Base-by-base conservation (phyloP, 164 flowering plant genomes). In the Kalanchoe fedtschenkoi region DNA sequence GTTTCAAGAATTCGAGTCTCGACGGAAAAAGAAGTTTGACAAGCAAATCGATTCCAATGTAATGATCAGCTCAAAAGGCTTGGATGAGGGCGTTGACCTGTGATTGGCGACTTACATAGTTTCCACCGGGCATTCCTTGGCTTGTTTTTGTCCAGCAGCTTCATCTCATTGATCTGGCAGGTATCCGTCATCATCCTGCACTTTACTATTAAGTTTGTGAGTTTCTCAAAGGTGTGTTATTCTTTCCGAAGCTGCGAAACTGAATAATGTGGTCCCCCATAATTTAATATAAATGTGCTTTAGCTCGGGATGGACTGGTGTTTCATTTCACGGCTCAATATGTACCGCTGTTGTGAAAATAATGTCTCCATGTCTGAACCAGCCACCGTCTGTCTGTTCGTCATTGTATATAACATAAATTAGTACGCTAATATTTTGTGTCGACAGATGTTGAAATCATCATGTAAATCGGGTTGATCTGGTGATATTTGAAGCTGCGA, bases 11-110 rank as follows among this genome's bases (percentile, higher is more conserved):
- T 93, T 90, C 75, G 97, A 93, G 81, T 79, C 78, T n/a, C 73
- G 99, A 66, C 77, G 99, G 66, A 90, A 74, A 72, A 90, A 80
- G 84, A 90, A 93, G 75, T 90, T 93, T 60, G 99, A 93, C 81
- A 93, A 93, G 70, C 97, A 90, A 75, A 86, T 93, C 34, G 99
- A 93, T 75, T 83, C 96, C 7, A 93, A 93, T 76, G 99, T 93
- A 74, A 81, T 90, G 97, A 88, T 93, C 35, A 71, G 88, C 62
- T 88, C 99, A 34, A 81, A 86, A 71, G 99, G 96, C 65, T 87
- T 93, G 53, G 99, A 93, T 66, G 96, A 83, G 70, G 99, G 99
- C 60, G 83, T 93, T 62, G 99, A 93, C 73, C 79, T 79, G 56
- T 84, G 79, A 83, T 34, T 5, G 61, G 41, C 34, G 16, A 51